Conservation (phyloP, 306 rosid species). For the Ceratonia siliqua region DNA sequence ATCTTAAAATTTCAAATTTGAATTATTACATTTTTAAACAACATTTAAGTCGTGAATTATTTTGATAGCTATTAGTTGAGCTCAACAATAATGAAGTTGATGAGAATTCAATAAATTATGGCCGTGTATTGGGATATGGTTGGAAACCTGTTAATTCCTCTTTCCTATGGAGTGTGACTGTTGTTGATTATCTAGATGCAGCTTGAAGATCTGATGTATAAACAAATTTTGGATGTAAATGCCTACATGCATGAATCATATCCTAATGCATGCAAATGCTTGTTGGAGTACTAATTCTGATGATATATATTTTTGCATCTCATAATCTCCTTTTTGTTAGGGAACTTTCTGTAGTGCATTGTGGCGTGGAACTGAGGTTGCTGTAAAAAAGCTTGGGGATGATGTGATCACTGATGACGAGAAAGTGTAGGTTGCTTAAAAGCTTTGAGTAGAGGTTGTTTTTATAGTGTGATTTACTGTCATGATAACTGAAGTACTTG, state of each 20-base stretch:
- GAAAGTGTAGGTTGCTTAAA: slow-evolving; percentile 72
- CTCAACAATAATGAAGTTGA: not conserved
- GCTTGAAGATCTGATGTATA: not conserved
- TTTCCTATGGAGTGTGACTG: slow-evolving; percentile 13
- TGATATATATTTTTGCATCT: slow-evolving; percentile 18
- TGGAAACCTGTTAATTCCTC: not conserved
- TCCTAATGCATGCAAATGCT: slow-evolving; percentile 10
- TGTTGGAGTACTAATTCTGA: not conserved
- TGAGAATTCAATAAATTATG: not conserved
- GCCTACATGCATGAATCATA: not conserved
- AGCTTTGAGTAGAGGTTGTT: not conserved
- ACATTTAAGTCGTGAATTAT: not conserved
- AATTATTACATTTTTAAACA: not conserved
- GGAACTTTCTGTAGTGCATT: slow-evolving; percentile 84
- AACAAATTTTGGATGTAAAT: not conserved
- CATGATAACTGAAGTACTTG: slow-evolving; percentile 33
- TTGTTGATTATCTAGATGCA: not conserved
- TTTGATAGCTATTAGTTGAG: slow-evolving; percentile 12
- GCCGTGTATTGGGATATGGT: slow-evolving; percentile 9
- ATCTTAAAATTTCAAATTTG: not conserved
- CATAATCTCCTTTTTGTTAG: slow-evolving; percentile 40
- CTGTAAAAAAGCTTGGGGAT: slow-evolving; percentile 80
- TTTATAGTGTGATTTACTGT: not conserved
- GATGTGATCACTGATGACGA: slow-evolving; percentile 66
- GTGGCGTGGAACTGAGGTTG: slow-evolving; percentile 96